Evolutionary conservation across 257 asterid species (phyloP).

Genomic region (Eucommia ulmoides): DNA sequence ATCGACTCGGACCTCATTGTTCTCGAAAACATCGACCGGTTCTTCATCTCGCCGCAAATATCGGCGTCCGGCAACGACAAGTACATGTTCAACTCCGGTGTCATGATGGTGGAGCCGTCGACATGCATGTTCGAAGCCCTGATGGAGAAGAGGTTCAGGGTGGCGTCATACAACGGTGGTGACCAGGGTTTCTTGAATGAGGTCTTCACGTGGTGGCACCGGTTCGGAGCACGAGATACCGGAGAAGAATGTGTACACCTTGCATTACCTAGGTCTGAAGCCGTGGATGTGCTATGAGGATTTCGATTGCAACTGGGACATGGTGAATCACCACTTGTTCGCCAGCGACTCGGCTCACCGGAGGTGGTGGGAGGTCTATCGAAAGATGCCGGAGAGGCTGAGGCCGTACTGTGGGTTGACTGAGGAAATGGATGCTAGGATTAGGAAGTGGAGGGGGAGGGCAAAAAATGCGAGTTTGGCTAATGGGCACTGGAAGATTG

Average conservation of each 20-base stretch:
- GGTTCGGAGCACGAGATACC: conserved; percentile 56
- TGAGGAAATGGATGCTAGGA: conserved; percentile 35
- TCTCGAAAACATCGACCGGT: conserved; percentile 46
- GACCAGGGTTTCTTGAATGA: conserved; percentile 84
- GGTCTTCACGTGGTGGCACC: conserved; percentile 80
- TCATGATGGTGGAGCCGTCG: conserved; percentile 83
- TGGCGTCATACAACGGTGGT: conserved; percentile 88
- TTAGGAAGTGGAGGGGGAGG: conserved; percentile 44
- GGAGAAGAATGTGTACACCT: conserved; percentile 52
- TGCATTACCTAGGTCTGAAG: conserved; percentile 72
- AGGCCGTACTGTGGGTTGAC: conserved; percentile 40
- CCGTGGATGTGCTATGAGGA: conserved; percentile 87
- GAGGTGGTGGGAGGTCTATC: conserved; percentile 74
- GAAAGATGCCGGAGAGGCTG: conserved; percentile 46
- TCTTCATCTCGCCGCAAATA: conserved; percentile 68
- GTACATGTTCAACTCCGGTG: conserved; percentile 64
- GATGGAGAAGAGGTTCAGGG: conserved; percentile 32
- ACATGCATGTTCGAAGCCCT: conserved; percentile 60
- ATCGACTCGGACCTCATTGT: conserved; percentile 68
- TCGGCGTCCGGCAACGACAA: conserved; percentile 73
- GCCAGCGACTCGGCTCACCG: conserved; percentile 66
- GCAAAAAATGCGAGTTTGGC: conserved; percentile 32
- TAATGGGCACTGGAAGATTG: conserved; percentile 55
- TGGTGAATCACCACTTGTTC: conserved; percentile 37
- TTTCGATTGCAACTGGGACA: conserved; percentile 77